Percentiles rank a stretch among this genome's conserved stretches.
These are phyloP conservation scores for Sonneratia alba DNA, from an alignment of 345 rosid genomes.

Conservation along the genomic window DNA sequence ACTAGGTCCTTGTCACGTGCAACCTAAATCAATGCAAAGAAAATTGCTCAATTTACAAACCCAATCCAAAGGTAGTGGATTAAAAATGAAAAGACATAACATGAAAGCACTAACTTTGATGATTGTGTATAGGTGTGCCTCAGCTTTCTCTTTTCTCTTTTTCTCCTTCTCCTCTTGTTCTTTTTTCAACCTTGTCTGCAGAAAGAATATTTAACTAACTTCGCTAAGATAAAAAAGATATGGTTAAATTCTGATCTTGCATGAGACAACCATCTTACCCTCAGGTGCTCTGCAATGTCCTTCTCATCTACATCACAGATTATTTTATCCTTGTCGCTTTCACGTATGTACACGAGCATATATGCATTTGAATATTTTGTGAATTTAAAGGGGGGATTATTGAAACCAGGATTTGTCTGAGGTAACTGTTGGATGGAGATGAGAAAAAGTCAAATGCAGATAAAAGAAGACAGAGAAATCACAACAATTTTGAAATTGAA, in stretches of 20 bases:
- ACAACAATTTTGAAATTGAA: not conserved
- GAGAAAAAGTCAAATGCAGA: not conserved
- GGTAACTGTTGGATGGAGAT: slow-evolving; percentile 21
- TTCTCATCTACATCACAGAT: slow-evolving; percentile 46
- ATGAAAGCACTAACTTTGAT: slow-evolving; percentile 28
- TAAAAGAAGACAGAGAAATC: not conserved
- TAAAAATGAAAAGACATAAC: slow-evolving; percentile 5
- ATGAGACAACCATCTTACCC: slow-evolving; percentile 23
- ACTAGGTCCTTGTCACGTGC: slow-evolving; percentile 40
- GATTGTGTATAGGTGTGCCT: slow-evolving; percentile 52
- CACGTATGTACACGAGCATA: slow-evolving; percentile 48
- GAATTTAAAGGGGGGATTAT: slow-evolving; percentile 43
- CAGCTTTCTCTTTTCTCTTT: slow-evolving; percentile 46
- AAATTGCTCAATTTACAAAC: not conserved
- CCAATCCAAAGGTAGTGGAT: not conserved
- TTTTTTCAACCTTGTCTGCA: slow-evolving; percentile 41
- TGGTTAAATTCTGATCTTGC: not conserved
- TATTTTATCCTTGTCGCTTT: slow-evolving; percentile 48
- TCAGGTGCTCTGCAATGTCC: slow-evolving; percentile 46
- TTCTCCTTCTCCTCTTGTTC: slow-evolving; percentile 59
- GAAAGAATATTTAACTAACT: not conserved
- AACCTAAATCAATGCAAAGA: slow-evolving; percentile 17
- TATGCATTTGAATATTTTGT: slow-evolving; percentile 51
- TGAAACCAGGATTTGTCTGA: slow-evolving; percentile 49
- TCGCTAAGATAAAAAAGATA: not conserved